Evolutionary conservation across 768 basidiomycete genomes (phyloP), one percentile per base, ranked within the genome.

Genomic region (Boletus patriciae): DNA sequence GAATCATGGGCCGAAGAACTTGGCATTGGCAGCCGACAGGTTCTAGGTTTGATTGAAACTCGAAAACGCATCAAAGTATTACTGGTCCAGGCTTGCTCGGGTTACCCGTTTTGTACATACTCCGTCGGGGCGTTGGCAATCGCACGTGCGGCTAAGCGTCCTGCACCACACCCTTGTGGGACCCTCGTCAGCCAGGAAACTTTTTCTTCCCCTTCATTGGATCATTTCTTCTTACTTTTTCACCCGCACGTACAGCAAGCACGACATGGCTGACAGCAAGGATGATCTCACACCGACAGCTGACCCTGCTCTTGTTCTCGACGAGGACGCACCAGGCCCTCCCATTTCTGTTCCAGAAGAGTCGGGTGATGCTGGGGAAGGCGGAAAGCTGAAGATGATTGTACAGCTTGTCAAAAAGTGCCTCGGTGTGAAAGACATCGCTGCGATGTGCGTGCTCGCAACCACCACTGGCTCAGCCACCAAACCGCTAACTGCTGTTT

Each of bases 371-470:
- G 67, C 79, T 41, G 88, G 90, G 33, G 95, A 98, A 70, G 91
- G 92, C 58, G 90, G 92, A 46, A 95, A 90, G 80, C 78, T 97
- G 57, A 94, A 90, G 82, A 94, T 95, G 86, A 92, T 98, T 47
- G 78, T 98, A 18, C 86, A 89, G 68, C 83, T 98, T 52, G 84
- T 95, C 61, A 94, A 93, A 78, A 92, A 88, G 74, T 94, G 83
- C 64, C 78, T 97, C 33, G 94, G 94, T 7, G 93, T 96, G 43
- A 94, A 95, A 75, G 95, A 97, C 69, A 92, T 98, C 59, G 94
- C 94, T 59, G 80, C 94, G 33, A 91, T 97, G 94, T 94, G 65
- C 58, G 86, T 83, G 46, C 29, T 53, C 45, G 25, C 46, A 9
- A 21, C 19, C 41, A 41, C 42, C 55, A 49, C 52, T 3, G 10